These are phyloP conservation scores for Fusarium decemcellulare DNA, from an alignment of 2,329 filamentous ascomycete species.

Conservation along the genomic window DNA sequence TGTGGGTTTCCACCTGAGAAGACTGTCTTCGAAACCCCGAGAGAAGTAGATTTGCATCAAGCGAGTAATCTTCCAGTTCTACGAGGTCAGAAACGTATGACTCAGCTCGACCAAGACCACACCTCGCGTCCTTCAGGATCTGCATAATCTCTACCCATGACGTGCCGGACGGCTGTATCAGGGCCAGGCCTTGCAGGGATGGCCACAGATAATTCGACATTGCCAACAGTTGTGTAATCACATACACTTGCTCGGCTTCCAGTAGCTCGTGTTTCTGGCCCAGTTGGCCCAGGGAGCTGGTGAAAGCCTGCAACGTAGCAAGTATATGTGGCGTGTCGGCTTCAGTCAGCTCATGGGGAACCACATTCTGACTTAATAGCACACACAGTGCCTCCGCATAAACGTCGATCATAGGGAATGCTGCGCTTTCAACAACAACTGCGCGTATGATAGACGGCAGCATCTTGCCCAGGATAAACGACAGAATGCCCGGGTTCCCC, in stretches of 20 bases:
- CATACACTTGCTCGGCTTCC: slow-evolving; percentile 44
- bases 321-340: slow-evolving; percentile 52
- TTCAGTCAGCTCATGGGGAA: slow-evolving; percentile 56
- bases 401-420: slow-evolving; percentile 65
- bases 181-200: slow-evolving; percentile 41
- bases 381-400: slow-evolving; percentile 61
- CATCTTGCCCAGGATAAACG: slow-evolving; percentile 67
- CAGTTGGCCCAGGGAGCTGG: slow-evolving; percentile 47
- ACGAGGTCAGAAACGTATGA: slow-evolving; percentile 35
- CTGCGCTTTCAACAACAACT: slow-evolving; percentile 50
- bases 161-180: slow-evolving; percentile 15
- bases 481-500: slow-evolving; percentile 58
- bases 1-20: slow-evolving; percentile 45
- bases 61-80: slow-evolving; percentile 28
- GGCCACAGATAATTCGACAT: slow-evolving; percentile 51
- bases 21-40: slow-evolving; percentile 29
- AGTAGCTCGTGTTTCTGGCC: slow-evolving; percentile 33
- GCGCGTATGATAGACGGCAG: slow-evolving; percentile 66
- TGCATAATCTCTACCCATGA: slow-evolving; percentile 39
- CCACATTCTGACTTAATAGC: slow-evolving; percentile 51
- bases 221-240: slow-evolving; percentile 47
- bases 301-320: slow-evolving; percentile 50
- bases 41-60: slow-evolving; percentile 42
- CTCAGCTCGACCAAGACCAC: slow-evolving; percentile 36
- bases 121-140: slow-evolving; percentile 32